Evolutionary conservation across 2,329 filamentous ascomycete species (phyloP), one percentile per base, ranked within the genome.

Genomic region (Helminthosporium solani): DNA sequence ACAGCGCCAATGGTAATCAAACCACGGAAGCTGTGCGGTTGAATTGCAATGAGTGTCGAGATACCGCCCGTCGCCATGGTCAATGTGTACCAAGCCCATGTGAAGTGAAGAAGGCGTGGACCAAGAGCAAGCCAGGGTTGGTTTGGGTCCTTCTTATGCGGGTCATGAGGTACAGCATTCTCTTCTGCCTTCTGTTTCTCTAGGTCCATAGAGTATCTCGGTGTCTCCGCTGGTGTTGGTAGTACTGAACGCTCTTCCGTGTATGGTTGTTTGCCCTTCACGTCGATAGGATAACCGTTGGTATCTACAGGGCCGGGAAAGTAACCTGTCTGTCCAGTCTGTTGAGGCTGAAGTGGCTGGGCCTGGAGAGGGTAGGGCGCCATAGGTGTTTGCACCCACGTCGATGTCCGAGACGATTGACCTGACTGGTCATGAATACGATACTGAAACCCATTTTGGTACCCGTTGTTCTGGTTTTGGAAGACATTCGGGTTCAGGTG

Each of bases 1-100:
- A 76, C 54, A 21, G 76, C 75, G 16, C 78, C 79, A 44, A 81
- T 77, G 7, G 69, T 73, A 46, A 73, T 67, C 14, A 82, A 71
- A 16, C 78, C 78, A 0, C 58, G 56, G 53, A 81, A 82, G 1
- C 57, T 48, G 45, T 74, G 73, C 0, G 74, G 75, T 34, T 73
- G 66, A 25, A 72, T 61, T 3, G 70, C 59, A 21, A 78, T 67
- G 11, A 77, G 61, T 1, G 75, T 67, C 12, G 72, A 65, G 14
- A 78, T 61, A 36, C 74, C 75, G 16, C 75, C 75, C 1, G 75
- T 77, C 15, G 69, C 66, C 74, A 78, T 77, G 11, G 75, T 74
- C 41, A 72, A 58, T 0, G 73, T 75, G 53, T 74, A 76, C 61
- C 73, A 74, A 7, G 74, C 73, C 73, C 74, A 76, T 7, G 75